Percentiles rank a stretch among this genome's conserved stretches.
phyloP scores from a whole-genome alignment of 2,329 filamentous ascomycete genomes.

The Dactylellina haptotyla region DNA sequence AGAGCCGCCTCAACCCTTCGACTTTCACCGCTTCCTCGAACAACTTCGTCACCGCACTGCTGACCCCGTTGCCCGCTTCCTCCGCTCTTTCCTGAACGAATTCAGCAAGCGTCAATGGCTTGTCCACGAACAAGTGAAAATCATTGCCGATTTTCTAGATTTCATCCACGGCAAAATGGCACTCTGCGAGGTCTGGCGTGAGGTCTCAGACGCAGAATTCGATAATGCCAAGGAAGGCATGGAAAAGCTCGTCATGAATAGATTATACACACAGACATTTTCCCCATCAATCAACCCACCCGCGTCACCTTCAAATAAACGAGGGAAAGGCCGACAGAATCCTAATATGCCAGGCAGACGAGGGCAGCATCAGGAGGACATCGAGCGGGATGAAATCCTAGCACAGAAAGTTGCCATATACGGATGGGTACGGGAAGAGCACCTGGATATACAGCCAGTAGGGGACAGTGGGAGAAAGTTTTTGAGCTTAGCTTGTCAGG shows the following conservation, averaged over 20 bases:
- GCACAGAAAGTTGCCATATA: slow-evolving; percentile 98
- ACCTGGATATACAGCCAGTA: slow-evolving; percentile 88
- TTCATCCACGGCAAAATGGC: slow-evolving; percentile 99
- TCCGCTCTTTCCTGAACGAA: slow-evolving; percentile 92
- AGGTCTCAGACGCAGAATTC: slow-evolving; percentile 95
- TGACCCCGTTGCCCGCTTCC: slow-evolving; percentile 95
- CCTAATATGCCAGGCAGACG: slow-evolving; percentile 74
- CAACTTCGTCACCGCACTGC: slow-evolving; percentile 95
- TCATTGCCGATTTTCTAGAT: slow-evolving; percentile 92
- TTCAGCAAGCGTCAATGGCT: slow-evolving; percentile 99
- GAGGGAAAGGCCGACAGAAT: slow-evolving; percentile 66
- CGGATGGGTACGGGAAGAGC: slow-evolving; percentile 90
- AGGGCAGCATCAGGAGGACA: slow-evolving; percentile 97
- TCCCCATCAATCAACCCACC: slow-evolving; percentile 89
- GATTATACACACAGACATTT: slow-evolving; percentile 94
- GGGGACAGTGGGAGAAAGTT: slow-evolving; percentile 89
- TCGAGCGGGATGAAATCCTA: slow-evolving; percentile 94
- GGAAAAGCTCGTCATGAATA: slow-evolving; percentile 99
- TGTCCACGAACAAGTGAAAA: slow-evolving; percentile 99
- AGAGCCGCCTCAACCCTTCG: slow-evolving; percentile 76
- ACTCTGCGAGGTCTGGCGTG: slow-evolving; percentile 93
- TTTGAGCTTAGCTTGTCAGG: slow-evolving; percentile 78
- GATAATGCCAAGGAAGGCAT: slow-evolving; percentile 98
- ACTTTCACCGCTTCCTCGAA: slow-evolving; percentile 96
- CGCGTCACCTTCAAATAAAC: slow-evolving; percentile 75